phyloP scores from a whole-genome alignment of 2,329 filamentous ascomycete species.

The Emmonsiellopsis sp. region DNA sequence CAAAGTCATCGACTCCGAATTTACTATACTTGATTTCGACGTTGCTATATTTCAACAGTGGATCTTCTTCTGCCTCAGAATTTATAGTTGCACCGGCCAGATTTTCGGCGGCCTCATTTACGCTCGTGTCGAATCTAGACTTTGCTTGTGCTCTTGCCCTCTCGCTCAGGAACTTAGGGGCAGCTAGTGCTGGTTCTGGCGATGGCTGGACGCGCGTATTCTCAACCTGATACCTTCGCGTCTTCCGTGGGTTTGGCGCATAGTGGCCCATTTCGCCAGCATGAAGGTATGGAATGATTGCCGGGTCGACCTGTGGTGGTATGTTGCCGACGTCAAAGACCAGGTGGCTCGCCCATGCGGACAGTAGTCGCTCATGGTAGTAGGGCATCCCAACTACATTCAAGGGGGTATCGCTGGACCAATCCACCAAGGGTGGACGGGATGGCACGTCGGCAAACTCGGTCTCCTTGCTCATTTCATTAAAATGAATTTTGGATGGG shows the following conservation, averaged over 20 bases:
- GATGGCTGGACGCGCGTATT: slow-evolving; percentile 60
- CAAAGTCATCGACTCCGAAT: slow-evolving; percentile 98
- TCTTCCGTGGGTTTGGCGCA: slow-evolving; percentile 64
- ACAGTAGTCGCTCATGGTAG: slow-evolving; percentile 79
- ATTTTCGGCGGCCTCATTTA: slow-evolving; percentile 52
- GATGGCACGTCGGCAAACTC: slow-evolving; percentile 65
- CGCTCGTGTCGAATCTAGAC: slow-evolving; percentile 28
- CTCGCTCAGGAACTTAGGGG: slow-evolving; percentile 91
- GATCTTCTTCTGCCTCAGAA: slow-evolving; percentile 65
- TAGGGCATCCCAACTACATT: slow-evolving; percentile 86
- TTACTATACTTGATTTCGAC: slow-evolving; percentile 99
- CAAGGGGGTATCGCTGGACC: slow-evolving; percentile 66
- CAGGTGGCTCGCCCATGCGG: slow-evolving; percentile 79
- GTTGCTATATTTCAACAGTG: slow-evolving; percentile 81
- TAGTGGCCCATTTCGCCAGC: slow-evolving; percentile 66
- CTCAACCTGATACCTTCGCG: slow-evolving; percentile 73
- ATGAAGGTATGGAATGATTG: slow-evolving; percentile 60
- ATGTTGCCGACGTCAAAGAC: slow-evolving; percentile 80
- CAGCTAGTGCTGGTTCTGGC: slow-evolving; percentile 52
- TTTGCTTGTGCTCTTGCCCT: slow-evolving; percentile 61
- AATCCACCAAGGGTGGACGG: slow-evolving; percentile 57
- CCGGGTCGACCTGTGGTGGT: slow-evolving; percentile 63
- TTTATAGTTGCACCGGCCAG: slow-evolving; percentile 63
- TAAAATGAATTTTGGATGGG: slow-evolving; percentile 75
- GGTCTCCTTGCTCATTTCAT: slow-evolving; percentile 67